Evolutionary conservation across 73 alveolate species (phyloP).

Genomic region (Paramecium primaurelia): DNA sequence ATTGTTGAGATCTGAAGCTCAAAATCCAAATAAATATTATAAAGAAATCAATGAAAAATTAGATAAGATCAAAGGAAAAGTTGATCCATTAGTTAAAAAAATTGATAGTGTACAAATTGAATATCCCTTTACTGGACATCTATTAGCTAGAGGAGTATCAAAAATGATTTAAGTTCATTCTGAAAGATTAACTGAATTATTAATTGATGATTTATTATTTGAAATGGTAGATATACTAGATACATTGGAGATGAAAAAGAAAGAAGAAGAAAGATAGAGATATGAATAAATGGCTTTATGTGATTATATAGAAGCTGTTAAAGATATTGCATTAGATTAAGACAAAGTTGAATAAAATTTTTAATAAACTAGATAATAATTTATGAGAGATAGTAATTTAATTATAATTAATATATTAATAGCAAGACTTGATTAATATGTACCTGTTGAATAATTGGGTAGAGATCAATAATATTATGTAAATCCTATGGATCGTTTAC

Average conservation of each 20-base stretch:
- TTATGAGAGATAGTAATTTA: slow-evolving; percentile 12
- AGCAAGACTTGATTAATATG: background rate
- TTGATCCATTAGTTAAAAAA: background rate
- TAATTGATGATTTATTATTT: background rate
- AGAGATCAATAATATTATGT: background rate
- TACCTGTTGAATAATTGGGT: background rate
- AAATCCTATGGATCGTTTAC: background rate
- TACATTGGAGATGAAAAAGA: background rate
- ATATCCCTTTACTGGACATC: slow-evolving; percentile 41
- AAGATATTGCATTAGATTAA: slow-evolving; percentile 34
- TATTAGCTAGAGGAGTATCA: slow-evolving; percentile 19
- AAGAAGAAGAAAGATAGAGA: background rate
- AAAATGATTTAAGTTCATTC: background rate
- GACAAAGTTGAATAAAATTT: slow-evolving; percentile 31
- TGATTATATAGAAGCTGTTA: slow-evolving; percentile 28
- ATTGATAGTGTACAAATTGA: background rate
- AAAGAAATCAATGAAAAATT: slow-evolving; percentile 17
- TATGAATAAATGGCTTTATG: background rate
- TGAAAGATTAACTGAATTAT: background rate
- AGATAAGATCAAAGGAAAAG: background rate
- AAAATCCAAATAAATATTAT: slow-evolving; percentile 33
- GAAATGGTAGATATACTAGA: background rate
- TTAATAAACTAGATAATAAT: background rate
- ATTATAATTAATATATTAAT: background rate
- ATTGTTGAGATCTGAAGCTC: background rate